Percentiles rank a stretch among this genome's conserved stretches.
phyloP scores from a whole-genome alignment of 208 protist genomes.

The Trypanosoma scelopori region DNA sequence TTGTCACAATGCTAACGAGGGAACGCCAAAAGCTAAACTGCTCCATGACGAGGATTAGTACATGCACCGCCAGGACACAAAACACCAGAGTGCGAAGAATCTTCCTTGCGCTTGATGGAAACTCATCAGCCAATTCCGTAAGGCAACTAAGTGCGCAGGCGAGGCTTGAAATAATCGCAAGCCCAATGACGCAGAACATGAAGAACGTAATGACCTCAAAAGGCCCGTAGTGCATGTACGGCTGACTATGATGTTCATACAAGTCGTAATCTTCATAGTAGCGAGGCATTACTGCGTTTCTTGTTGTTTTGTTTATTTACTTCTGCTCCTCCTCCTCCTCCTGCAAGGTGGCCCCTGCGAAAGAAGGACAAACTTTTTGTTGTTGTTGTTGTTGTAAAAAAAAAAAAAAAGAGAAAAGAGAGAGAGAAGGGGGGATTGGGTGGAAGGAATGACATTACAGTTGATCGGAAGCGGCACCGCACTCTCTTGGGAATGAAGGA shows the following conservation, averaged over 20 bases:
- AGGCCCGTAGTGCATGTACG: slow-evolving; percentile 47
- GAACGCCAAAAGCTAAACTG: slow-evolving; percentile 53
- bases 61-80: slow-evolving; percentile 40
- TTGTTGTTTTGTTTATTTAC: slow-evolving; percentile 2
- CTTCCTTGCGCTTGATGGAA: slow-evolving; percentile 35
- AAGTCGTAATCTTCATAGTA: slow-evolving; percentile 27
- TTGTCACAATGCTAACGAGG: slow-evolving; percentile 43
- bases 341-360: background rate
- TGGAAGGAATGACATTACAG: slow-evolving; percentile 9
- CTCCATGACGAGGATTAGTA: slow-evolving; percentile 46
- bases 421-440: slow-evolving; percentile 14
- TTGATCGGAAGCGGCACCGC: too few species aligned
- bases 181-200: slow-evolving; percentile 39
- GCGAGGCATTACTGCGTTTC: slow-evolving; percentile 2
- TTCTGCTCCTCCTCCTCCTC: background rate
- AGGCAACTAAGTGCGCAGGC: slow-evolving; percentile 39
- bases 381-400: background rate
- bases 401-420: slow-evolving; percentile 1
- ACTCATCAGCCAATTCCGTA: slow-evolving; percentile 56
- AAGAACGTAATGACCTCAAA: slow-evolving; percentile 46
- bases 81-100: slow-evolving; percentile 38
- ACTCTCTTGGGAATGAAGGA: too few species aligned
- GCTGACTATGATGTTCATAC: background rate
- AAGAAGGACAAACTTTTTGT: background rate
- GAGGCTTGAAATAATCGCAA: slow-evolving; percentile 39